Conservation (phyloP, 1,139 yeast species). For the Hansenula sp. region DNA sequence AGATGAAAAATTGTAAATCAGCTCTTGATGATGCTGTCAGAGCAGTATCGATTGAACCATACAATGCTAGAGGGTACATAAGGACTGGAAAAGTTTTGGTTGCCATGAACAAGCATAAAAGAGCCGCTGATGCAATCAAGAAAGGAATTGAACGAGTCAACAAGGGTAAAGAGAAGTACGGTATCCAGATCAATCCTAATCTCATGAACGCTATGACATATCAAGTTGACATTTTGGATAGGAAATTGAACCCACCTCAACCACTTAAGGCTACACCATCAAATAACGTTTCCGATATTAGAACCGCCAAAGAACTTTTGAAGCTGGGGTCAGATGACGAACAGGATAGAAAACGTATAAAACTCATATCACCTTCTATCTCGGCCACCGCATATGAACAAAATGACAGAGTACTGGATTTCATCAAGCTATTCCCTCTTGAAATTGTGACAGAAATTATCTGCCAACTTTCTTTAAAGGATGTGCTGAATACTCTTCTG, state of each 20-base stretch:
- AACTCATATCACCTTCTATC: neutral
- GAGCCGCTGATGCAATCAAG: constrained; percentile 41
- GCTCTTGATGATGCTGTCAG: constrained; percentile 45
- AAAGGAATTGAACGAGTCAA: constrained; percentile 33
- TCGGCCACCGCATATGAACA: neutral
- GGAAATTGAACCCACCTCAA: neutral
- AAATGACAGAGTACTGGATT: too few relatives aligned
- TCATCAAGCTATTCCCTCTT: constrained; percentile 10
- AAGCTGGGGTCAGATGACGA: neutral
- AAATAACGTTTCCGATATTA: neutral
- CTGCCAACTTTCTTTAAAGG: constrained; percentile 5
- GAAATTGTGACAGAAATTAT: constrained; percentile 15
- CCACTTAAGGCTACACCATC: neutral
- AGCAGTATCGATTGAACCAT: constrained; percentile 45
- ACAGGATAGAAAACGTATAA: neutral
- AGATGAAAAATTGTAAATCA: constrained; percentile 33
- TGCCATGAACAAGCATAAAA: constrained; percentile 28
- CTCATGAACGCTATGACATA: constrained; percentile 15
- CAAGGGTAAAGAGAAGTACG: constrained; percentile 16
- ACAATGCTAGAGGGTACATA: constrained; percentile 57
- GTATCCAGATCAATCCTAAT: constrained; percentile 14
- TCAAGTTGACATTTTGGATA: constrained; percentile 9
- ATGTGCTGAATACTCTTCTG: constrained; percentile 8
- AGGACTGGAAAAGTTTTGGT: constrained; percentile 45
- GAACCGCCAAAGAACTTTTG: neutral